Conservation (phyloP, 2,329 filamentous ascomycete genomes). For the Trichoderma breve region DNA sequence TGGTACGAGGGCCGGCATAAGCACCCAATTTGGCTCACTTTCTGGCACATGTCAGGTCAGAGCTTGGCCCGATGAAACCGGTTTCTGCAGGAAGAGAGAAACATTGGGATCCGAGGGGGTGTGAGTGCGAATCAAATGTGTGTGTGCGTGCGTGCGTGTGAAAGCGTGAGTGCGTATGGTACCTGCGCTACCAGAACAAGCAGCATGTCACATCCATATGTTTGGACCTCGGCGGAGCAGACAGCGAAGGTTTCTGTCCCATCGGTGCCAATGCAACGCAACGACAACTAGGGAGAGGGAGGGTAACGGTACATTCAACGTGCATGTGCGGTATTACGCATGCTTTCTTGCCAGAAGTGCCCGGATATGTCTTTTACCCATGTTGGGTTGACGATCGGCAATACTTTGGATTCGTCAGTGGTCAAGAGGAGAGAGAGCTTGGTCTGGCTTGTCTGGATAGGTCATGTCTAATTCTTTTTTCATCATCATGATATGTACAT, state of each 20-base stretch:
- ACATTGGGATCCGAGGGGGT: not conserved
- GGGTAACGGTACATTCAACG: not conserved
- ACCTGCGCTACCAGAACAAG: not conserved
- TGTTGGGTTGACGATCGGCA: not conserved
- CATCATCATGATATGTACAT: not conserved
- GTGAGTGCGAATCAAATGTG: not conserved
- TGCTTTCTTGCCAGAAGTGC: not conserved
- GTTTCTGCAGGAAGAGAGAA: not conserved
- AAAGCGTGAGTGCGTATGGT: not conserved
- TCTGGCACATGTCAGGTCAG: not conserved
- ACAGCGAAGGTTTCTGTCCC: not conserved
- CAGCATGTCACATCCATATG: not conserved
- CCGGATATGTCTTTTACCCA: not conserved
- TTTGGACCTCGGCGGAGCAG: not conserved
- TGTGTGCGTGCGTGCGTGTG: not conserved
- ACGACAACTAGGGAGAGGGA: not conserved
- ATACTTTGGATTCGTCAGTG: not conserved
- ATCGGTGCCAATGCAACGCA: not conserved
- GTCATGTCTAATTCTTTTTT: not conserved
- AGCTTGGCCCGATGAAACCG: not conserved
- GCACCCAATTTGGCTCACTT: not conserved
- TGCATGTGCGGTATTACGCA: not conserved
- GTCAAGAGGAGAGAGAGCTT: not conserved
- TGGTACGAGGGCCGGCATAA: conserved; percentile 2
- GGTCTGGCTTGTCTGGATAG: not conserved